Evolutionary conservation across 2,329 filamentous ascomycete species (phyloP).

Genomic region (Colletotrichum sp.): DNA sequence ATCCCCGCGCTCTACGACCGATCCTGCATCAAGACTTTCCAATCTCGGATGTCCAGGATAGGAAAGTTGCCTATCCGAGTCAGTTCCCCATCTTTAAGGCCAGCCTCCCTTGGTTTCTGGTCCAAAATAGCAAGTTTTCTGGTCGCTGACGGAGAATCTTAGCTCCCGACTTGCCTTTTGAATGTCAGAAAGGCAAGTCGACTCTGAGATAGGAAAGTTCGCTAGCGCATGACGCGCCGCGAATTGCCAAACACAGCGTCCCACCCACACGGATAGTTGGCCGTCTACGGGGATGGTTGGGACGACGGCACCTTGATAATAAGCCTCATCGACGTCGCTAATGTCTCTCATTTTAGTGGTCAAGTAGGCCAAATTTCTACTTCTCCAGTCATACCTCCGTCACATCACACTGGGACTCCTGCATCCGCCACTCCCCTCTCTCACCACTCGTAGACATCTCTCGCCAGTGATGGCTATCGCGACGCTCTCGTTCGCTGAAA

Average conservation of each 20-base stretch:
- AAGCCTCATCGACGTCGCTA: neutral
- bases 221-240: neutral
- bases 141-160: neutral
- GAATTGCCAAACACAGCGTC: neutral
- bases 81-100: neutral
- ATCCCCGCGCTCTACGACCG: neutral
- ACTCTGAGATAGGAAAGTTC: neutral
- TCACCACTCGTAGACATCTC: neutral
- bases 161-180: neutral
- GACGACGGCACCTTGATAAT: neutral
- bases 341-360: neutral
- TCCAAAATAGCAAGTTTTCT: neutral
- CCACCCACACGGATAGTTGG: neutral
- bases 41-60: neutral
- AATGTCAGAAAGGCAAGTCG: neutral
- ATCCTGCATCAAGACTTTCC: neutral
- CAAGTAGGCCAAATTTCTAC: neutral
- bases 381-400: neutral
- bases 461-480: neutral
- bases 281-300: neutral
- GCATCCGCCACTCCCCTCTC: neutral
- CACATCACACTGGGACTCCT: neutral
- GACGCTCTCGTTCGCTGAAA: neutral
- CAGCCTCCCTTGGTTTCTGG: neutral
- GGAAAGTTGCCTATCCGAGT: neutral